Conservation (phyloP, 225 moss, liverwort and hornwort genomes). For the Bryum argenteum region DNA sequence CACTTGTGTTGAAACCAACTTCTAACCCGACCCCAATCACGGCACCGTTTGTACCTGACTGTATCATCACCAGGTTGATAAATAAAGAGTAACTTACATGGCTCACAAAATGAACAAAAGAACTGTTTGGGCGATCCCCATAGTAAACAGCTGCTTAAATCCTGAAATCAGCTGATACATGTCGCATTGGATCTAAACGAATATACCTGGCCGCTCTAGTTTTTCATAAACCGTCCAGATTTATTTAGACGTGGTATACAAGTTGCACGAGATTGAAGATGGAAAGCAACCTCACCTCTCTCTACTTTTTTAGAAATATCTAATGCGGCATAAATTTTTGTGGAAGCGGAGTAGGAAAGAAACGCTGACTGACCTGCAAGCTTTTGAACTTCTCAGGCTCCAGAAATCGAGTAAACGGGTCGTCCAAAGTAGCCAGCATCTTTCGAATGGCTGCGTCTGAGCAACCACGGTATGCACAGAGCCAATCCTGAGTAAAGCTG, state of each 20-base stretch:
- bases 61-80: conserved; percentile 42
- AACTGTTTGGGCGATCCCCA: too few species aligned
- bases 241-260: too few species aligned
- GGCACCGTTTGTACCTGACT: conserved; percentile 98
- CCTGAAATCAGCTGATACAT: too few species aligned
- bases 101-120: neutral
- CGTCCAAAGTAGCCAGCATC: conserved; percentile 96
- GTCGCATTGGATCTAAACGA: too few species aligned
- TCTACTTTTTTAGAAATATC: too few species aligned
- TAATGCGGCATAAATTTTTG: too few species aligned
- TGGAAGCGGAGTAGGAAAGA: neutral
- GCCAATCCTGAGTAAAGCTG: conserved; percentile 67
- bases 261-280: too few species aligned
- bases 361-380: conserved; percentile 66
- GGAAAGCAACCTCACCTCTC: too few species aligned
- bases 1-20: conserved; percentile 89
- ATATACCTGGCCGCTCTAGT: too few species aligned
- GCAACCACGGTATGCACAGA: conserved; percentile 60
- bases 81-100: neutral
- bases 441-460: conserved; percentile 97
- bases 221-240: too few species aligned
- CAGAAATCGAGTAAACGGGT: conserved; percentile 97
- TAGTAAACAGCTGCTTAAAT: too few species aligned
- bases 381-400: conserved; percentile 97
- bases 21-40: conserved; percentile 98